Percentiles rank a stretch among this genome's conserved stretches.
Conservation (phyloP, 768 basidiomycete genomes). For the Pleurotus tuoliensis region DNA sequence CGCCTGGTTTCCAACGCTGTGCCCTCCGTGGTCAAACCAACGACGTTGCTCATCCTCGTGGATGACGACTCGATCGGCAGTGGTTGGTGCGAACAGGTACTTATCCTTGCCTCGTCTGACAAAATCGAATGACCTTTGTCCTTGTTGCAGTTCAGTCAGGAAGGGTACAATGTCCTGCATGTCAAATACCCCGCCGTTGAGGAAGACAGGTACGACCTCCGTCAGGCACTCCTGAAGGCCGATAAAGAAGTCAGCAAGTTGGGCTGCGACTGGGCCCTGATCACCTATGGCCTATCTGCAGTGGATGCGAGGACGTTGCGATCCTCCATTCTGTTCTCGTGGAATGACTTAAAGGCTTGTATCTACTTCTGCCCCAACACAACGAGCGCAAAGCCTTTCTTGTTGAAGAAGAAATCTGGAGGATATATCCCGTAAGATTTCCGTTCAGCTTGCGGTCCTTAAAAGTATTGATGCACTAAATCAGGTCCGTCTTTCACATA, state of each 20-base stretch:
- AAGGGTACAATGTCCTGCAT: conserved; percentile 5
- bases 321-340: not conserved
- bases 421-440: not conserved
- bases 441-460: not conserved
- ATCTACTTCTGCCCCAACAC: conserved; percentile 3
- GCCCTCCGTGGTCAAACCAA: not conserved
- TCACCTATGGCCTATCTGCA: conserved; percentile 1
- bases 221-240: not conserved
- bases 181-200: not conserved
- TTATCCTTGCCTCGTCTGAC: not conserved
- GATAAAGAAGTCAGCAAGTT: not conserved
- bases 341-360: not conserved
- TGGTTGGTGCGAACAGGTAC: conserved; percentile 8
- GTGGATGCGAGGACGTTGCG: conserved; percentile 1
- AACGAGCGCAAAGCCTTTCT: not conserved
- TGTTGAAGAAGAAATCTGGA: not conserved
- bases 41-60: conserved; percentile 2
- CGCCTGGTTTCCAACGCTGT: conserved; percentile 1
- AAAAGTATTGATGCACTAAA: not conserved
- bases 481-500: not conserved
- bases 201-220: not conserved
- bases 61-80: not conserved
- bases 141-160: conserved; percentile 1
- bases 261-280: conserved; percentile 5
- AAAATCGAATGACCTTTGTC: not conserved